Evolutionary conservation across 768 basidiomycete species (phyloP), one percentile per base, ranked within the genome.

Genomic region (Peribolospora baueri): DNA sequence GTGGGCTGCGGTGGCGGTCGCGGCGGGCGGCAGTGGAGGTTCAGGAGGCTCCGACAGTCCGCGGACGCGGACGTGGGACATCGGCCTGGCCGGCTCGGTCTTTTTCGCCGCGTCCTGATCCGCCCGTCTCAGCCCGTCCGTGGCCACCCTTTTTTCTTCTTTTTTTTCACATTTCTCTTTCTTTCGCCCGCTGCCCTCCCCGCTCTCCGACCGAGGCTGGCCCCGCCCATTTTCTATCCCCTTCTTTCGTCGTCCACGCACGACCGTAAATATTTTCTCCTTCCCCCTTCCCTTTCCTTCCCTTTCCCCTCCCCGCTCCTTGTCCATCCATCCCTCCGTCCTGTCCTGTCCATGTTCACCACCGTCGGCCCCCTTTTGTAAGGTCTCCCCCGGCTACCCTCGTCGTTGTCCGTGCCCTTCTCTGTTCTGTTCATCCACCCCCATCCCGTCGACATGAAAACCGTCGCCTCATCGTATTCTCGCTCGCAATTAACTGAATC

Each of bases 171-270:
- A 13, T 42, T 52, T 13, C 51, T 14, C 51, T 43, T 14, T 50
- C 49, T 39, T 50, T 39, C 49, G 9, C 39, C 14, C 41, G n/a
- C 8, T 45, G 8, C 45, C 10, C 40, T n/a, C 43, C 53, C n/a
- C 47, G n/a, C 14, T 7, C 37, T 59, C 42, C 55, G 53, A 39
- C 55, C 52, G 41, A 55, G 48, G 46, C 38, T 54, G 45, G 56
- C 56, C 55, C 39, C 50, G 25, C 25, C 56, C 9, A 54, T 43
- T n/a, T 53, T 59, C 42, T 55, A 56, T 36, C 56, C 43, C 8
- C 10, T n/a, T 5, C 4, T 3, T 49, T 39, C 25, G 25, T 25
- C 25, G 25, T 25, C 25, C 25, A 25, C 25, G 25, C 25, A 25
- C 25, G 25, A 25, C 25, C 25, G 25, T 25, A 25, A 25, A 25